Conservation (phyloP, 1,284 basidiomycete species). For the Ceratobasidium sp. region DNA sequence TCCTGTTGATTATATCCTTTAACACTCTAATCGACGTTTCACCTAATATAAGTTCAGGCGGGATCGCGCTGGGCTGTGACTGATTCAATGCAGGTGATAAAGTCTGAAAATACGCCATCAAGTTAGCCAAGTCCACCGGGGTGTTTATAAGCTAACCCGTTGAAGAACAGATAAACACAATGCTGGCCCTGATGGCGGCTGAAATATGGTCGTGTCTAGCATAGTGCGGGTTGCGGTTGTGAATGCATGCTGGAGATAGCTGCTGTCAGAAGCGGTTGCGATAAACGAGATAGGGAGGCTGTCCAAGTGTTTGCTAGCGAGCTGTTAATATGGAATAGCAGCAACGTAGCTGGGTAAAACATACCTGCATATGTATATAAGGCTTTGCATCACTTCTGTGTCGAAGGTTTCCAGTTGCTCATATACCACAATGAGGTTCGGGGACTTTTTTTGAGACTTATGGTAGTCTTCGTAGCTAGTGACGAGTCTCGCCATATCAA, state of each 20-base stretch:
- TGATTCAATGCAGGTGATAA: neutral
- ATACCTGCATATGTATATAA: conserved; percentile 41
- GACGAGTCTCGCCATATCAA: conserved; percentile 38
- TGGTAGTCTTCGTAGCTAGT: conserved; percentile 34
- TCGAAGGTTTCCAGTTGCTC: conserved; percentile 28
- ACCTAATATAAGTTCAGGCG: conserved; percentile 16
- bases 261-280: conserved; percentile 17
- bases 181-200: conserved; percentile 17
- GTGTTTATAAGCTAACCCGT: neutral
- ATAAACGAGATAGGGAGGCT: conserved; percentile 31
- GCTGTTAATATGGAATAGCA: neutral
- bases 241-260: conserved; percentile 28
- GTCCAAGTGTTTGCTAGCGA: conserved; percentile 31
- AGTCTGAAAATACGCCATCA: neutral
- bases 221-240: conserved; percentile 31
- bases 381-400: conserved; percentile 18
- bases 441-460: conserved; percentile 7
- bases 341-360: neutral
- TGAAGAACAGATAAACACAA: conserved; percentile 16
- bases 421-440: conserved; percentile 32
- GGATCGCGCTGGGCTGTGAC: no score
- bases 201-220: conserved; percentile 26
- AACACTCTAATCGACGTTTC: conserved; percentile 28
- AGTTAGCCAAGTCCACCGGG: neutral
- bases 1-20: conserved; percentile 33